Conservation (phyloP, 2,329 filamentous ascomycete species). For the Hypoxylon sp. region DNA sequence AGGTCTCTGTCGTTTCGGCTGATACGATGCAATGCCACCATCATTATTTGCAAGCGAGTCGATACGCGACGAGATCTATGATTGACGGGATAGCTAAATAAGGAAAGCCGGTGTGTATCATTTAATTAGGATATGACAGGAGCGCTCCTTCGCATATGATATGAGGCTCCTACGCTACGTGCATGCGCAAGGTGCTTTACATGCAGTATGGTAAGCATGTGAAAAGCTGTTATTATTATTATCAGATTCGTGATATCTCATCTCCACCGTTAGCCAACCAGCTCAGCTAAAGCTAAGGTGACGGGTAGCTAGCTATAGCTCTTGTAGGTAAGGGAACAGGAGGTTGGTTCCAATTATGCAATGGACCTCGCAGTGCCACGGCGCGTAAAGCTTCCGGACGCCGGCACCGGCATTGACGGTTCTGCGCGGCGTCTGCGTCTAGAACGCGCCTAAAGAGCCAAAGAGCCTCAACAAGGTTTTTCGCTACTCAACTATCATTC, state of each 20-base stretch:
- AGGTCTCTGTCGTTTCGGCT: slow-evolving; percentile 24
- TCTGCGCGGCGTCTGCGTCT: slow-evolving; percentile 34
- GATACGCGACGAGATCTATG: slow-evolving; percentile 39
- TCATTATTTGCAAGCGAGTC: slow-evolving; percentile 21
- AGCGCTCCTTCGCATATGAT: slow-evolving; percentile 7
- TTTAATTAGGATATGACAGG: slow-evolving; percentile 21
- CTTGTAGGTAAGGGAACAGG: slow-evolving; percentile 20
- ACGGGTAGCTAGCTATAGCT: slow-evolving; percentile 10
- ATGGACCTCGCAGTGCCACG: slow-evolving; percentile 1
- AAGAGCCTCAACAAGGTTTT: slow-evolving; percentile 46
- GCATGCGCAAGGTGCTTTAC: slow-evolving; percentile 12
- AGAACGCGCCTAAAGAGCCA: slow-evolving; percentile 34
- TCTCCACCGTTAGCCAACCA: slow-evolving; percentile 21
- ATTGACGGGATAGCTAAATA: slow-evolving; percentile 31
- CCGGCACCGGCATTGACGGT: slow-evolving; percentile 29
- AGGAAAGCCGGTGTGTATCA: slow-evolving; percentile 35
- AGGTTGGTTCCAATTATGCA: slow-evolving; percentile 18
- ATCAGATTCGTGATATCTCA: slow-evolving; percentile 20
- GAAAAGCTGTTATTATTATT: slow-evolving; percentile 12
- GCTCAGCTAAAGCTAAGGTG: slow-evolving; percentile 3
- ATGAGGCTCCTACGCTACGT: slow-evolving; percentile 30
- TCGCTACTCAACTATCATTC: slow-evolving; percentile 33
- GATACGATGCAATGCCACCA: slow-evolving; percentile 26
- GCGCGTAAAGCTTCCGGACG: slow-evolving; percentile 7
- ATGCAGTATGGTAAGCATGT: slow-evolving; percentile 9